These are phyloP conservation scores for Filobasidium wieringae DNA, from an alignment of 768 basidiomycete species.

Conservation along the genomic window DNA sequence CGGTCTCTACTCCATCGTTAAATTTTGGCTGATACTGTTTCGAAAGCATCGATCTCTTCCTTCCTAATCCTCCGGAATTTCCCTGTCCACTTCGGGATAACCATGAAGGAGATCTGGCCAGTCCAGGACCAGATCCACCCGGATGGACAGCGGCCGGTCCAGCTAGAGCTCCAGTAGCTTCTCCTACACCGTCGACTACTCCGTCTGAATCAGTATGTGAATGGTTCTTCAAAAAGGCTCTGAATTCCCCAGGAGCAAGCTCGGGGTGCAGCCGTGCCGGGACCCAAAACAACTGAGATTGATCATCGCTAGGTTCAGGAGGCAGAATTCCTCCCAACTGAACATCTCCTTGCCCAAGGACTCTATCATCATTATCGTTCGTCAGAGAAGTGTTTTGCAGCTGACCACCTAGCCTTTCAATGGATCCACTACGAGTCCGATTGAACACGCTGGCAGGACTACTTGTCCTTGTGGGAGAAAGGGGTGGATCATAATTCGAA, in stretches of 20 bases:
- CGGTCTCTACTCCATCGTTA: constrained; percentile 61
- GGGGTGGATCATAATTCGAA: constrained; percentile 6
- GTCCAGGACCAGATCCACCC: not conserved
- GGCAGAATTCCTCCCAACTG: not conserved
- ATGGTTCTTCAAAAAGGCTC: constrained; percentile 88
- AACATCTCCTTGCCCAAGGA: constrained; percentile 4
- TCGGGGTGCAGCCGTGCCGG: constrained; percentile 94
- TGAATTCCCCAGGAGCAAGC: constrained; percentile 91
- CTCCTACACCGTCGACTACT: not conserved
- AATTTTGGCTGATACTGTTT: constrained; percentile 77
- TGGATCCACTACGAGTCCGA: not conserved
- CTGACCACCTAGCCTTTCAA: not conserved
- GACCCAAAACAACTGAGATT: constrained; percentile 93
- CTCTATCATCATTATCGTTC: not conserved
- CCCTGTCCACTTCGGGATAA: constrained; percentile 5
- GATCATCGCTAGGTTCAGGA: constrained; percentile 46
- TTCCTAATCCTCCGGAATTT: constrained; percentile 45
- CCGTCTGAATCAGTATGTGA: constrained; percentile 42
- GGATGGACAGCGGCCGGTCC: not conserved
- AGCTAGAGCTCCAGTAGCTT: not conserved
- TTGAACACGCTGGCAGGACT: not conserved
- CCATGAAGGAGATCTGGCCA: constrained; percentile 8
- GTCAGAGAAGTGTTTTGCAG: not conserved
- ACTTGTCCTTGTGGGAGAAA: constrained; percentile 4
- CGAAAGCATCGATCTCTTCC: constrained; percentile 87